Percentiles rank a stretch among this genome's conserved stretches.
Evolutionary conservation across 1,139 yeast species (phyloP).

Genomic region (Hansenula lynferdii): DNA sequence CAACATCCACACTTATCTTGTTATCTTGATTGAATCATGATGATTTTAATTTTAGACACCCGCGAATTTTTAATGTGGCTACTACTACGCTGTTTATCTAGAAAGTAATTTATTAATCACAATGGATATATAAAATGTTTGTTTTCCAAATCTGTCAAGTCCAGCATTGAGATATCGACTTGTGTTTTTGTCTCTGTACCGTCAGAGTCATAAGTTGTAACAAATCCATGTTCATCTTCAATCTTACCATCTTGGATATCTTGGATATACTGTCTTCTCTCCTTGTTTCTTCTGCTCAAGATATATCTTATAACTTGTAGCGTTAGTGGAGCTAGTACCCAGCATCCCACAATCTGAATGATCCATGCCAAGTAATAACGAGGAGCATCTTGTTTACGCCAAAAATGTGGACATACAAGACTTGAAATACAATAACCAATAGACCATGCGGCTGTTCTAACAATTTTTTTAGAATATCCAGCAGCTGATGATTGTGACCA

Average conservation of each 20-base stretch:
- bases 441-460: conserved; percentile 22
- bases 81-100: too few relatives aligned
- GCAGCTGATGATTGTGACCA: conserved; percentile 24
- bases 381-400: conserved; percentile 21
- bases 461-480: conserved; percentile 26
- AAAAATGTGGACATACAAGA: conserved; percentile 24
- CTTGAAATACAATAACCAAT: conserved; percentile 21
- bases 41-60: too few relatives aligned
- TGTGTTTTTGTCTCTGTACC: conserved; percentile 24
- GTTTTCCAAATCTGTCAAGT: conserved; percentile 42
- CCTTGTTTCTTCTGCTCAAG: conserved; percentile 28
- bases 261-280: conserved; percentile 16
- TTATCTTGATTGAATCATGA: too few relatives aligned
- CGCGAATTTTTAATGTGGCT: too few relatives aligned
- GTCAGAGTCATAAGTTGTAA: conserved; percentile 24
- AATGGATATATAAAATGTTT: conserved; percentile 37
- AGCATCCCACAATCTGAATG: conserved; percentile 29
- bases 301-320: conserved; percentile 27
- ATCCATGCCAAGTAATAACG: conserved; percentile 28
- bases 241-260: conserved; percentile 10
- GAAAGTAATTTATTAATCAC: too few relatives aligned
- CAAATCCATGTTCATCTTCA: conserved; percentile 18
- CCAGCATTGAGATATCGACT: conserved; percentile 37
- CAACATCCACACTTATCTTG: too few relatives aligned
- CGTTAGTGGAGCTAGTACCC: conserved; percentile 26